Evolutionary conservation across 345 rosid genomes (phyloP), one percentile per base, ranked within the genome.

Genomic region (Citrus mangshanensis): DNA sequence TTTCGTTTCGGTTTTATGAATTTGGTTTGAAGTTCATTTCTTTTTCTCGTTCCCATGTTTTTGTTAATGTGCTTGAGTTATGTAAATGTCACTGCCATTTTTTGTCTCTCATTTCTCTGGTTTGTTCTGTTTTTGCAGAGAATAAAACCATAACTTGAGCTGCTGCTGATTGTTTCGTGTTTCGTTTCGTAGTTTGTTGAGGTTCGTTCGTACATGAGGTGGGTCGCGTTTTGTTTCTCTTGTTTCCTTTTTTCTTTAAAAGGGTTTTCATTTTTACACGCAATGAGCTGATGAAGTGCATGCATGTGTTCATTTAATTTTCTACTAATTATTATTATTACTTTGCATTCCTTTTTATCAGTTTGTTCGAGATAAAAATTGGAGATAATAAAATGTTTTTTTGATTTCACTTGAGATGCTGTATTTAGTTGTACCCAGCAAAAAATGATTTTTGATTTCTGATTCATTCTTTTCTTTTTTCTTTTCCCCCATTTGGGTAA

Each of bases 121-220:
- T 72, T 61, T 24, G n/a, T 9, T 59, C 25, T 73, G 77, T 37
- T 73, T 7, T 37, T 73, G 55, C 54, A 59, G 56, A 73, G 55
- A 56, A 72, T 59, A 60, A 54, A 18, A 54, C 22, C 58, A n/a
- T 60, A 59, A 34, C 37, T 42, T 7, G 32, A 6, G 51, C 16
- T 55, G 72, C 65, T 70, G 63, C 65, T 70, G 63, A 38, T 64
- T 79, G 62, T 70, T 24, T 51, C 37, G 32, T 34, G 72, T 75
- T 83, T 37, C 67, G 69, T 65, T 25, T 51, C 65, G 27, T 19
- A 4, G 6, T 76, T 76, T 35, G 46, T 74, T 85, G 22, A 38
- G 72, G 74, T 67, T 75, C 54, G 13, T 38, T 65, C 28, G 6
- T 46, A 68, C 70, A 22, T 46, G 55, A 62, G 82, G 83, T 82